Evolutionary conservation across 2,329 filamentous ascomycete genomes (phyloP).

Genomic region (Cordyceps fumosorosea): DNA sequence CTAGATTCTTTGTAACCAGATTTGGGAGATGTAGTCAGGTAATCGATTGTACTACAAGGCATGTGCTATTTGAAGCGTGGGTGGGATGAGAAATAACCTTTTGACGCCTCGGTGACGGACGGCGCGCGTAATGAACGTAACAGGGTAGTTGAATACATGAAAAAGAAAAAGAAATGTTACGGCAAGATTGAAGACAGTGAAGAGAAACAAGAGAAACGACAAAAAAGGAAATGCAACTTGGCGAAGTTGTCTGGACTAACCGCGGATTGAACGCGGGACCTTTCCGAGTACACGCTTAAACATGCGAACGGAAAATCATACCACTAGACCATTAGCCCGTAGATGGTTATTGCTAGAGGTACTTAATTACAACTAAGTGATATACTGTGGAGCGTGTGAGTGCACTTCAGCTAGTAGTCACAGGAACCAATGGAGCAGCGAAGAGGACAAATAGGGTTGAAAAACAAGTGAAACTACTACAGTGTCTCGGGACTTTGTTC

Average conservation of each 20-base stretch:
- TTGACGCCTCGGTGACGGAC: no score
- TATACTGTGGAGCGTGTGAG: no score
- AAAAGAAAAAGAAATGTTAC: no score
- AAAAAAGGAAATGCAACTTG: background rate
- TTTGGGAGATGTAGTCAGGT: background rate
- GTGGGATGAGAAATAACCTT: no score
- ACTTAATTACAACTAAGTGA: background rate
- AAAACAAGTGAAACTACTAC: no score
- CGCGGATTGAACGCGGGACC: conserved; percentile 13
- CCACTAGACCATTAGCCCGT: conserved; percentile 9
- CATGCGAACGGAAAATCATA: conserved; percentile 12
- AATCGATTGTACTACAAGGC: background rate
- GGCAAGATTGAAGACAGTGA: background rate
- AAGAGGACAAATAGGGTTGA: no score
- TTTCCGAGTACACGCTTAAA: background rate
- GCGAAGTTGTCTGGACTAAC: background rate
- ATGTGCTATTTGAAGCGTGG: background rate
- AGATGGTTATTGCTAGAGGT: background rate
- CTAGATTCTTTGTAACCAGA: background rate
- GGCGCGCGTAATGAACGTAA: no score
- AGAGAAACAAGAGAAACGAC: background rate
- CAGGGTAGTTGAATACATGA: background rate
- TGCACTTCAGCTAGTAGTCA: no score
- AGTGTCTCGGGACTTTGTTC: no score
- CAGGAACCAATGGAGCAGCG: no score